A percentile compares a stretch with the other conserved stretches of the same genome.
Conservation (phyloP, 2,329 filamentous ascomycete genomes). For the Trichoderma atroviride region DNA sequence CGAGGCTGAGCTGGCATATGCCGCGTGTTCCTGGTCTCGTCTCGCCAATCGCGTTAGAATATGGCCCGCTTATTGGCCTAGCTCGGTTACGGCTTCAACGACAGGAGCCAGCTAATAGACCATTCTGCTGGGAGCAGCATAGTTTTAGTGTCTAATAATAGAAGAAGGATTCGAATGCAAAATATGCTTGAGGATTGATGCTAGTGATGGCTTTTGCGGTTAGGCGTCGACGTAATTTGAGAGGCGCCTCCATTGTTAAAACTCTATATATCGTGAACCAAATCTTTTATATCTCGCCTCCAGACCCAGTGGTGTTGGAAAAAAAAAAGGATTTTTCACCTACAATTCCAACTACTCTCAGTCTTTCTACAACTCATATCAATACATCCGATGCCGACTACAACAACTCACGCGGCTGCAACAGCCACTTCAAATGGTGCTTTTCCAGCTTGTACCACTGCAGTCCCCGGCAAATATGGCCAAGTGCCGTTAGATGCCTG, state of each 20-base stretch:
- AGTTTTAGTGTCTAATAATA: not conserved
- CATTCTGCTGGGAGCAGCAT: not conserved
- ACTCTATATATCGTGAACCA: not conserved
- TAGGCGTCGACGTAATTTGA: not conserved
- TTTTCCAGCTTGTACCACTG: slow-evolving; percentile 5
- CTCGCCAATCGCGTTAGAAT: not conserved
- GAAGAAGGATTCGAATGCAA: not conserved
- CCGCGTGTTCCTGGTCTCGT: slow-evolving; percentile 2
- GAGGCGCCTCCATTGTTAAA: not conserved
- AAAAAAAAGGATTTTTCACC: not conserved
- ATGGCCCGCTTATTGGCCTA: not conserved
- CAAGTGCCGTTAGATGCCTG: slow-evolving; percentile 4
- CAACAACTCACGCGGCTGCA: not conserved
- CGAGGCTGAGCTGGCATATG: slow-evolving; percentile 20
- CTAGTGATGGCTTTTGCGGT: not conserved
- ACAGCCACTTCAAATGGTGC: not conserved
- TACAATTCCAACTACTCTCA: not conserved
- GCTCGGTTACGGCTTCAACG: not conserved
- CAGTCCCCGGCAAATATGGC: slow-evolving; percentile 9
- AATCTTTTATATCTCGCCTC: not conserved
- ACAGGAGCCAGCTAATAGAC: not conserved
- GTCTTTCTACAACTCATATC: too few relatives aligned
- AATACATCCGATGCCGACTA: not conserved
- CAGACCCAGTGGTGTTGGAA: not conserved
- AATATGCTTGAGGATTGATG: not conserved